phyloP scores from a whole-genome alignment of 2,329 filamentous ascomycete genomes.

The Fulvia fulva region DNA sequence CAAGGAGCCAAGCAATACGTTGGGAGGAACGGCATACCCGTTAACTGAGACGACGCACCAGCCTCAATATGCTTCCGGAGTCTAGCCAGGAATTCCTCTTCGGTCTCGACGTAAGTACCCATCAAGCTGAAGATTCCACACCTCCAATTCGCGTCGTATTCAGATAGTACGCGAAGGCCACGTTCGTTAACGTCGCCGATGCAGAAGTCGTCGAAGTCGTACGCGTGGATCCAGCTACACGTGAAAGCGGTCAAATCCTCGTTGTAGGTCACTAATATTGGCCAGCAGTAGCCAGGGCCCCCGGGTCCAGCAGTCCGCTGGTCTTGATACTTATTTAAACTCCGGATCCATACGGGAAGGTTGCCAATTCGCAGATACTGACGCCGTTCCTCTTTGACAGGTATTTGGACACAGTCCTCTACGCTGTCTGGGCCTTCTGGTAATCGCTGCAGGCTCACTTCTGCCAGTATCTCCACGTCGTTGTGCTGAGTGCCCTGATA shows the following conservation, averaged over 20 bases:
- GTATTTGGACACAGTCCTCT: not conserved
- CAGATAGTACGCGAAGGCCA: not conserved
- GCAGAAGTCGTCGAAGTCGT: conserved; percentile 12
- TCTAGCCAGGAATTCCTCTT: not conserved
- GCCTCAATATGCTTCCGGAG: conserved; percentile 1
- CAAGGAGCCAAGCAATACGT: conserved; percentile 8
- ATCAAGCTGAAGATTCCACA: not conserved
- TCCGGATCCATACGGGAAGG: not conserved
- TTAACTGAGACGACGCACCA: conserved; percentile 2
- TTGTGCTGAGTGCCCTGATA: not conserved
- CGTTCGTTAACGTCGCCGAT: conserved; percentile 8
- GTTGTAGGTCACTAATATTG: conserved; percentile 3
- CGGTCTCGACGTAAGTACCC: not conserved
- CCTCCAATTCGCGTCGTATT: not conserved
- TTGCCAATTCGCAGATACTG: not conserved
- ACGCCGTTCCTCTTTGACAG: not conserved
- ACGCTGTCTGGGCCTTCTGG: not conserved
- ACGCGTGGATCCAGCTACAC: conserved; percentile 4
- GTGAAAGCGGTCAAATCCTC: not conserved
- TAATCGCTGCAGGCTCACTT: not conserved
- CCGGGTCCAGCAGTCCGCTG: not conserved
- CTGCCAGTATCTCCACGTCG: not conserved
- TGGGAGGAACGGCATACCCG: conserved; percentile 11
- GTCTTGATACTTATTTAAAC: not conserved
- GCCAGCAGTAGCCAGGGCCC: conserved; percentile 5